Base-by-base conservation (phyloP, 148 eudicot species). In the Rhododendron mucronatum region DNA sequence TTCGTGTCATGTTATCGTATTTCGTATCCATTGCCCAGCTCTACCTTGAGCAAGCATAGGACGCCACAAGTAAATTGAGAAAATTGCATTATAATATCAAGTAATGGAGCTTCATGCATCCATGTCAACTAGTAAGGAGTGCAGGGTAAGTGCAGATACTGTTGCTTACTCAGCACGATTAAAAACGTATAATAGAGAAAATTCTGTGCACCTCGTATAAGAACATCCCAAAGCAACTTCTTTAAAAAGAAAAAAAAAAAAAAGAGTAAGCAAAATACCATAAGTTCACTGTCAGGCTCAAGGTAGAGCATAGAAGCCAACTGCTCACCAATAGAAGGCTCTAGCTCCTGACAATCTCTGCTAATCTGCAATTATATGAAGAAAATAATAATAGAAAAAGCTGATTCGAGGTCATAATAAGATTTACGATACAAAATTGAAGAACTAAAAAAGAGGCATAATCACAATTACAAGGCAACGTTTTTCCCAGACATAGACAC, bases 281-380 rank as follows among this genome's bases (percentile, higher is more conserved):
- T 94, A 82, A 96, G 95, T 89, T 96, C 99, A 89, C 98, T 92
- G 84, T 96, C 99, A 51, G 99, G 99, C 90, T 96, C 99, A 83
- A 93, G 94, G 90, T 95, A 96, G 76, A 96, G 98, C 91, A 96
- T 87, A 78, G 99, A 95, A 59, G 97, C 99, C 91, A 96, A 90
- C 90, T 96, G 97, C 90, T 96, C 98, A 50, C 99, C 99, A 83
- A 96, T 88, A 82, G 96, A 93, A 80, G 99, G 92, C 84, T 96
- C 99, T 30, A 96, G 92, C 89, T 96, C 99, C 86, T 96, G 99
- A 88, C 99, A 96, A 82, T 96, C 99, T 92, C 99, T 92, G 88
- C 99, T 96, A 80, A 96, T 96, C 99, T 96, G 95, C 87, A 92
- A 41, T 67, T 67, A 87, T 30, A 84, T 53, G 76, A 86, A 61